phyloP scores from a whole-genome alignment of 345 rosid genomes.

The Balakata baccata region DNA sequence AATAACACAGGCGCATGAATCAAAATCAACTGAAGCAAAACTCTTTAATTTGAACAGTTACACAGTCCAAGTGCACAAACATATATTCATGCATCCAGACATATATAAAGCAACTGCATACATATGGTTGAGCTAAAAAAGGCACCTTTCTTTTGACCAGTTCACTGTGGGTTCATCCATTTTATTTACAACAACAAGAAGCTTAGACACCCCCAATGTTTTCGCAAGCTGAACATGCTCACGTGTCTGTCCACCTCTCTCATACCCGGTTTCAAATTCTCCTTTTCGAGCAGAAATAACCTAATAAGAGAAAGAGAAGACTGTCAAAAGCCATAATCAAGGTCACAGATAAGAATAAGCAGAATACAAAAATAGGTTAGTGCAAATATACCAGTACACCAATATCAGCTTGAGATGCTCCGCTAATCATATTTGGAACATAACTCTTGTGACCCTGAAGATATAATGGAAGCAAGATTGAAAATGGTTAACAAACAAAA shows the following conservation, averaged over 20 bases:
- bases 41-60: not conserved
- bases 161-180: constrained; percentile 97
- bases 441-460: constrained; percentile 97
- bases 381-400: constrained; percentile 76
- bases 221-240: constrained; percentile 99
- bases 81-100: not conserved
- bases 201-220: constrained; percentile 93
- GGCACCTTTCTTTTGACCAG: constrained; percentile 92
- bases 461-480: constrained; percentile 15
- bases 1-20: not conserved
- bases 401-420: constrained; percentile 97
- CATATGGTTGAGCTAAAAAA: not conserved
- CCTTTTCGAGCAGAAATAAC: constrained; percentile 97
- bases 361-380: not conserved
- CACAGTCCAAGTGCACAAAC: not conserved
- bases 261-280: constrained; percentile 98
- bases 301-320: constrained; percentile 29
- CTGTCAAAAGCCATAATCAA: not conserved
- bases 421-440: constrained; percentile 98
- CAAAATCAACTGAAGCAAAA: not conserved
- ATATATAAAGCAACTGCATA: too few relatives aligned
- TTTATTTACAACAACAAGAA: constrained; percentile 87
- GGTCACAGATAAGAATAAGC: not conserved
- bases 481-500: not conserved
- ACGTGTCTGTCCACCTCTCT: constrained; percentile 99